phyloP scores from a whole-genome alignment of 345 rosid genomes.

The Gossypium stocksii region DNA sequence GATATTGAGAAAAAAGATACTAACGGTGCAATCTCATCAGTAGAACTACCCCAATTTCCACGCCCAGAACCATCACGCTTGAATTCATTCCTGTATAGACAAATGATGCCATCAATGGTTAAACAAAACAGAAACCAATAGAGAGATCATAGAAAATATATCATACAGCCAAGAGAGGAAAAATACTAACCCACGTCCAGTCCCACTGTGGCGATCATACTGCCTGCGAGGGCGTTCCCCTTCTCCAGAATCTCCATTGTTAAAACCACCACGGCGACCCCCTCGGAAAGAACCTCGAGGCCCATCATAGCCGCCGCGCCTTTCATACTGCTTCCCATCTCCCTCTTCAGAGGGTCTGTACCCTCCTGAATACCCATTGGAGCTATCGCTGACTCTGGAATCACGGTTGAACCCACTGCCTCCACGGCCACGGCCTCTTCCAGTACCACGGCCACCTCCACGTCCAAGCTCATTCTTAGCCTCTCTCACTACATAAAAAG shows the following conservation, averaged over 20 bases:
- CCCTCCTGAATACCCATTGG: constrained; percentile 58
- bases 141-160: not conserved
- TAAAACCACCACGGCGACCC: constrained; percentile 64
- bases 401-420: constrained; percentile 57
- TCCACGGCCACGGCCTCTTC: constrained; percentile 54
- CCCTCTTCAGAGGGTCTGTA: constrained; percentile 64
- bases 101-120: not conserved
- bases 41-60: constrained; percentile 86
- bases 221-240: constrained; percentile 66
- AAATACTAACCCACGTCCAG: constrained; percentile 80
- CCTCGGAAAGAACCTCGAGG: constrained; percentile 69
- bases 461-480: constrained; percentile 63
- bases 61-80: constrained; percentile 93
- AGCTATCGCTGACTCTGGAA: constrained; percentile 36
- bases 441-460: constrained; percentile 43
- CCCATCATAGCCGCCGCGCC: constrained; percentile 42
- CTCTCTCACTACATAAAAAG: constrained; percentile 56
- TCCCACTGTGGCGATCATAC: constrained; percentile 80
- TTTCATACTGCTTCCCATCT: constrained; percentile 48
- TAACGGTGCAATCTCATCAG: constrained; percentile 73
- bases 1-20: constrained; percentile 14
- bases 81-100: constrained; percentile 49
- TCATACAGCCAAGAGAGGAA: not conserved
- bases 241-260: constrained; percentile 57
- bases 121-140: too few relatives aligned